phyloP scores from a whole-genome alignment of 179 eudicot species.

The Spergularia azorica region DNA sequence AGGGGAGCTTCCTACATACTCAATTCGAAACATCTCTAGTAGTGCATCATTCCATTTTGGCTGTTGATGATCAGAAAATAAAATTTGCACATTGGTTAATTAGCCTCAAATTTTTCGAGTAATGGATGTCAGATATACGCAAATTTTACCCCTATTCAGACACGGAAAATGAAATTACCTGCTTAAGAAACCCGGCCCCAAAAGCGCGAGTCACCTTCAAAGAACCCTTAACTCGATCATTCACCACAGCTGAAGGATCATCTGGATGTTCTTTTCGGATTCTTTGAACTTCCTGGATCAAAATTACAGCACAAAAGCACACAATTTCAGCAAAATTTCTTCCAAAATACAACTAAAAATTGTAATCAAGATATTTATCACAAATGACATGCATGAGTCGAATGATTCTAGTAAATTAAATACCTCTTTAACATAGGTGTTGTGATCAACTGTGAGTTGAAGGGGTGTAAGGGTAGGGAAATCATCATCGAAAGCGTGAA shows the following conservation, averaged over 20 bases:
- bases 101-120: neutral
- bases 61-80: conserved; percentile 37
- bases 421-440: conserved; percentile 44
- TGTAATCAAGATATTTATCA: neutral
- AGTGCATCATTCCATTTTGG: conserved; percentile 89
- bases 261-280: conserved; percentile 62
- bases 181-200: conserved; percentile 89
- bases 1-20: conserved; percentile 68
- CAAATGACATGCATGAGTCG: too few species aligned
- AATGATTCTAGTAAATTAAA: neutral
- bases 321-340: neutral
- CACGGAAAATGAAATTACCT: conserved; percentile 40
- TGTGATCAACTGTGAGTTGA: conserved; percentile 46
- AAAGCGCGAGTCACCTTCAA: conserved; percentile 93
- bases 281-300: conserved; percentile 68
- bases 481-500: conserved; percentile 23
- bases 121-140: too few species aligned
- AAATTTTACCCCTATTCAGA: neutral
- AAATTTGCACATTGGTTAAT: neutral
- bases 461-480: conserved; percentile 34
- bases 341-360: too few species aligned
- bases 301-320: neutral
- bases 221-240: conserved; percentile 84
- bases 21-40: conserved; percentile 79
- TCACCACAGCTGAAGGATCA: conserved; percentile 59